A percentile compares a stretch with the other conserved stretches of the same genome.
phyloP scores from a whole-genome alignment of 768 basidiomycete genomes.

The Rhodotorula diobovata region DNA sequence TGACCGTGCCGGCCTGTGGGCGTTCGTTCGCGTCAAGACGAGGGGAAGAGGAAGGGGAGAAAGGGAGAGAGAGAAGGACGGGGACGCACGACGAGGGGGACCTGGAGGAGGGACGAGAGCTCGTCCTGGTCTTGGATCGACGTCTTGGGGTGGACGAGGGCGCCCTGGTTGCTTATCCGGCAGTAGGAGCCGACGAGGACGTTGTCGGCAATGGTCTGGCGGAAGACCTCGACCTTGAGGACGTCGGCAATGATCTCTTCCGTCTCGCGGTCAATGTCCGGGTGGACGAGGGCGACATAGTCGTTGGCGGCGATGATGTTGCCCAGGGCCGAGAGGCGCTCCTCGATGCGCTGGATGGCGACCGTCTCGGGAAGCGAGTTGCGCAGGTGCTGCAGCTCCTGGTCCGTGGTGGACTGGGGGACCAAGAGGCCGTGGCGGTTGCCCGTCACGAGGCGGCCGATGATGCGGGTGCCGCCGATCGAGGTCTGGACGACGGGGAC shows the following conservation, averaged over 20 bases:
- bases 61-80: neutral
- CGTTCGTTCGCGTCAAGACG: neutral
- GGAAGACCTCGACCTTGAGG: conserved; percentile 96
- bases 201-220: conserved; percentile 94
- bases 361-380: conserved; percentile 91
- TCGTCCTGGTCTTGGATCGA: conserved; percentile 97
- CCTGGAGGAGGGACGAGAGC: conserved; percentile 82
- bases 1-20: conserved; percentile 86
- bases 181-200: conserved; percentile 96
- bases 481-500: conserved; percentile 91
- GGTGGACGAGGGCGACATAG: conserved; percentile 97
- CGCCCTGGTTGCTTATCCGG: conserved; percentile 92
- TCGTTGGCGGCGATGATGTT: conserved; percentile 99
- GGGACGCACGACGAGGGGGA: conserved; percentile 80
- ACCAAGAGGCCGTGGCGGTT: conserved; percentile 97
- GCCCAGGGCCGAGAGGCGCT: conserved; percentile 91
- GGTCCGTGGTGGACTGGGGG: conserved; percentile 90
- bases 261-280: conserved; percentile 95
- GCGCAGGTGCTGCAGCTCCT: conserved; percentile 94
- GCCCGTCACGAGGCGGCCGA: conserved; percentile 82
- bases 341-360: conserved; percentile 91
- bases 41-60: too few relatives aligned
- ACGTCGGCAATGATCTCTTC: conserved; percentile 99
- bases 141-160: conserved; percentile 95
- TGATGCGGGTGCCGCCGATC: conserved; percentile 87